Evolutionary conservation across 179 eudicot species (phyloP).

Genomic region (Actinidia arguta): DNA sequence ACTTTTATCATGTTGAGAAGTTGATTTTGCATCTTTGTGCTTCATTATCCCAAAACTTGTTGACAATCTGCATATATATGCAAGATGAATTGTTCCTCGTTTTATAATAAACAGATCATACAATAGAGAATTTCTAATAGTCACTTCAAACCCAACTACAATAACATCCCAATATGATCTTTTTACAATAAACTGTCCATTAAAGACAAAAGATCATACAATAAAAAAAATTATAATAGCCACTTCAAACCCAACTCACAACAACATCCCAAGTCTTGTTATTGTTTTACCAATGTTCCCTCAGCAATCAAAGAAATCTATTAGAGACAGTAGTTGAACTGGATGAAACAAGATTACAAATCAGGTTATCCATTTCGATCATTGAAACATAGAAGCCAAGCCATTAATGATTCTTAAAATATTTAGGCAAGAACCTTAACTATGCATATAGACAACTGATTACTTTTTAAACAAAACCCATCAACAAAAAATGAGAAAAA

Average conservation of each 20-base stretch:
- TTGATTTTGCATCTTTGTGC: constrained; percentile 67
- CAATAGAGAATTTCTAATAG: background rate
- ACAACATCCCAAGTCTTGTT: constrained; percentile 2
- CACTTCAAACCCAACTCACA: background rate
- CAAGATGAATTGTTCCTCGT: constrained; percentile 7
- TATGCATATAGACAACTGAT: background rate
- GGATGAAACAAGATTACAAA: background rate
- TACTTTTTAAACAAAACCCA: background rate
- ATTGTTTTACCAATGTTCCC: background rate
- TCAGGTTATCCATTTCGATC: background rate
- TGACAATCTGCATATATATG: constrained; percentile 19
- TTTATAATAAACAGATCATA: background rate
- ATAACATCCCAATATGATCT: too few species aligned
- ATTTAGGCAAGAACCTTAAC: background rate
- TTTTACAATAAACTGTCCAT: too few species aligned
- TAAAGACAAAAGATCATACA: too few species aligned
- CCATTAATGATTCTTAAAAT: background rate
- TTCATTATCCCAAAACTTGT: constrained; percentile 52
- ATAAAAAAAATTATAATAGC: background rate
- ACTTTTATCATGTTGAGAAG: constrained; percentile 55
- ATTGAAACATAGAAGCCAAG: constrained; percentile 9
- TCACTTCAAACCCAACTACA: too few species aligned
- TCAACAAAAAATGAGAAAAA: background rate
- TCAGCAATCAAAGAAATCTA: background rate
- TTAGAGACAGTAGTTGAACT: background rate